Conservation (phyloP, 192 early-diverging fungal species). For the Anaeromyces robustus region DNA sequence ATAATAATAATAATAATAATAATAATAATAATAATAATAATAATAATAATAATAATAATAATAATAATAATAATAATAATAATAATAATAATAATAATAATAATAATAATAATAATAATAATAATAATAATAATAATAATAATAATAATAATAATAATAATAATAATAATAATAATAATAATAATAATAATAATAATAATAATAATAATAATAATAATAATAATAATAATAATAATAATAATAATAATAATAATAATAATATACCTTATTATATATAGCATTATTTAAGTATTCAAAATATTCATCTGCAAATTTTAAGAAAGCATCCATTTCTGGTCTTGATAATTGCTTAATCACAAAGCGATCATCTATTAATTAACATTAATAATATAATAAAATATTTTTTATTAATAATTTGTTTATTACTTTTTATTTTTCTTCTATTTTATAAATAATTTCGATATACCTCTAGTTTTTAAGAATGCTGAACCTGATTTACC, state of each 20-base stretch:
- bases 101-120: no score
- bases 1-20: no score
- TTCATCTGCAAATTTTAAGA: conserved; percentile 73
- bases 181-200: conserved; percentile 26
- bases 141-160: no score
- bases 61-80: no score
- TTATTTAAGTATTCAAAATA: conserved; percentile 79
- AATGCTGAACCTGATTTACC: conserved; percentile 89
- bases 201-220: conserved; percentile 35
- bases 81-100: no score
- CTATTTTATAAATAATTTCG: not conserved
- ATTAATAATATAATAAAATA: not conserved
- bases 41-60: no score
- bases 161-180: no score
- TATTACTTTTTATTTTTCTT: not conserved
- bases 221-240: not conserved
- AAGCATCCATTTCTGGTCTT: conserved; percentile 67
- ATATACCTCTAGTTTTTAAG: conserved; percentile 61
- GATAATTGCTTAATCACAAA: conserved; percentile 84
- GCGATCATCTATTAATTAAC: conserved; percentile 52
- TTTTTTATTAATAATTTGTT: not conserved
- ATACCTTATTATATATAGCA: conserved; percentile 60
- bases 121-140: no score
- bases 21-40: no score
- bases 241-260: conserved; percentile 3